Evolutionary conservation across 352 stramenopile species (phyloP), one percentile per base, ranked within the genome.

Genomic region (Phytophthora citrophthora): DNA sequence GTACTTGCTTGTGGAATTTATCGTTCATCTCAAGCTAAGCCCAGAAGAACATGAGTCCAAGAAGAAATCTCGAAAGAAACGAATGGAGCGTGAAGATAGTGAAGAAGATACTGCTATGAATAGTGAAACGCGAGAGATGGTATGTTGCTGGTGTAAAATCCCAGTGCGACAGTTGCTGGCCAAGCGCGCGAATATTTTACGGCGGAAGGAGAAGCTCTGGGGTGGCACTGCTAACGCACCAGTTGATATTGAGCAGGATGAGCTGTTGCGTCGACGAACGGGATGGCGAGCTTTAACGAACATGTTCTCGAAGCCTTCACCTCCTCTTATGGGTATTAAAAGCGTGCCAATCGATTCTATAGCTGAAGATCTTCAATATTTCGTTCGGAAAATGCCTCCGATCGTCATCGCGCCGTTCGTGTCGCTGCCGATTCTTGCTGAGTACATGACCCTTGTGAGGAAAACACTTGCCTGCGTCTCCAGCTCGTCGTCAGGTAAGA

Each of bases 71-170:
- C 18, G 64, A 43, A 61, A 46, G 32, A 13, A 36, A 47, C 23
- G 59, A 24, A 49, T 58, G 54, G 36, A 61, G 0, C 43, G 45
- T 36, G 32, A 60, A 3, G 34, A 60, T 9, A 59, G 34, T 12
- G 63, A 40, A 12, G 64, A 76, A 20, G 56, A 73, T 36, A 50
- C 10, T 13, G 40, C 20, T 26, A 10, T 23, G 2, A 27, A 66
- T 10, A 27, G 12, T 52, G 62, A 65, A 54, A 67, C 61, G 0
- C 68, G 79, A 23, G 85, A 94, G 64, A 90, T 94, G 85, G 77
- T 88, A 4, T 86, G 81, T 18, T 91, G 83, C 45, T 94, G 85
- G 85, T 86, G 81, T 54, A 94, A 94, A 52, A 83, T 94, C 12
- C 85, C 85, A 6, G 48, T 92, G 7, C 64, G 65, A 7, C 75